Percentiles rank a stretch among this genome's conserved stretches.
phyloP scores from a whole-genome alignment of 441 rosid genomes.

The Pelargonium australe region DNA sequence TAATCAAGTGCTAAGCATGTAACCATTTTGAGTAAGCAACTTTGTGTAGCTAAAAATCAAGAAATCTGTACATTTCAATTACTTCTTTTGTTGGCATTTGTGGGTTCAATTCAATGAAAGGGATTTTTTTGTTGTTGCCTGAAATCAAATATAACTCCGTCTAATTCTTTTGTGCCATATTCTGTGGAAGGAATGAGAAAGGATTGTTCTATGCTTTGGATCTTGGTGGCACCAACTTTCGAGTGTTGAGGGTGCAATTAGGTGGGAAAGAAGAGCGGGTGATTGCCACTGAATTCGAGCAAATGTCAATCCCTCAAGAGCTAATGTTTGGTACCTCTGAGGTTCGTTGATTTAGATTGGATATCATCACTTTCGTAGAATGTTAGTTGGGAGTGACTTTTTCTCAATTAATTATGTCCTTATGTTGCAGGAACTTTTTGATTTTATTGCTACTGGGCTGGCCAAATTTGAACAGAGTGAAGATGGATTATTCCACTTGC shows the following conservation, averaged over 20 bases:
- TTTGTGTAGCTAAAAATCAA: background rate
- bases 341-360: constrained; percentile 29
- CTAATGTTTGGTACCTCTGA: constrained; percentile 74
- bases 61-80: background rate
- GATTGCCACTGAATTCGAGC: constrained; percentile 57
- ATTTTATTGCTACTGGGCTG: constrained; percentile 64
- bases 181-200: constrained; percentile 56
- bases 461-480: constrained; percentile 52
- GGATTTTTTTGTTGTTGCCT: background rate
- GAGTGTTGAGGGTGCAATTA: constrained; percentile 67
- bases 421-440: constrained; percentile 57
- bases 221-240: constrained; percentile 88
- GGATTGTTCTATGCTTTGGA: constrained; percentile 90
- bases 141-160: background rate
- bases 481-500: constrained; percentile 44
- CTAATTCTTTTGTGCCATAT: background rate
- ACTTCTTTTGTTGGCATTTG: background rate
- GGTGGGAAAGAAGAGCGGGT: constrained; percentile 65
- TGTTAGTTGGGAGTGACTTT: background rate
- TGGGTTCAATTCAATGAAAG: background rate
- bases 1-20: background rate
- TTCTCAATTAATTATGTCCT: background rate
- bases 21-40: background rate
- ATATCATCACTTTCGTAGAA: background rate
- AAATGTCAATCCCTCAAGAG: constrained; percentile 60